phyloP scores from a whole-genome alignment of 345 rosid species.

The Lepidium aucheri region DNA sequence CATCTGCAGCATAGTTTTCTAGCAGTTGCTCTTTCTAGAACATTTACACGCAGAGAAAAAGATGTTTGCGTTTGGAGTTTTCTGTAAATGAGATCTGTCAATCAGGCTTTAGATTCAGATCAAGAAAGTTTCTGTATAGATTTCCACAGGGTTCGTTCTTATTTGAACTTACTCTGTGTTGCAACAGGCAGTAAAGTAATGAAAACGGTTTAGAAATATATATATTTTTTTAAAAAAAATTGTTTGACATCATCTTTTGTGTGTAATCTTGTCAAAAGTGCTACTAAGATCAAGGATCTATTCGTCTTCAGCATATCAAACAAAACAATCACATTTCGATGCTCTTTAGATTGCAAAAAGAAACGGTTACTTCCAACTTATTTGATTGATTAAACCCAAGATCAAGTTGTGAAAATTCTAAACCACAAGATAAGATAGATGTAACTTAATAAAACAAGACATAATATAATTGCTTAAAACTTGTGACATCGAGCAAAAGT shows the following conservation, averaged over 20 bases:
- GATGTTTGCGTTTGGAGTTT: slow-evolving; percentile 16
- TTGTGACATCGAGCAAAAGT: background rate
- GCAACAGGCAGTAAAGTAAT: slow-evolving; percentile 16
- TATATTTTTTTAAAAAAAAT: background rate
- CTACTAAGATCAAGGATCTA: background rate
- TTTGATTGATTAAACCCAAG: background rate
- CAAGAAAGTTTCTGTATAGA: slow-evolving; percentile 22
- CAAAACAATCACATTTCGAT: background rate
- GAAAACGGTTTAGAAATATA: background rate
- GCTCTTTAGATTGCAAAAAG: background rate
- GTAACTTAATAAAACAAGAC: background rate
- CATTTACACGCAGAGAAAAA: slow-evolving; percentile 21
- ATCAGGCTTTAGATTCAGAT: slow-evolving; percentile 18
- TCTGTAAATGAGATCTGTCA: slow-evolving; percentile 24
- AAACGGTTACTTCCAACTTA: background rate
- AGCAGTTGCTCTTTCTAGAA: slow-evolving; percentile 16
- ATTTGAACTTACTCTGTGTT: background rate
- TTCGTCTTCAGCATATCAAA: background rate
- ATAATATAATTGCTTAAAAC: background rate
- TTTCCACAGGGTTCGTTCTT: slow-evolving; percentile 1
- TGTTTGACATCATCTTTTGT: background rate
- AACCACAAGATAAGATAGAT: background rate
- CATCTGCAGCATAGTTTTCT: slow-evolving; percentile 9
- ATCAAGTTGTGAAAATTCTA: background rate
- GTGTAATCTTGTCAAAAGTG: background rate